Evolutionary conservation across 2,329 filamentous ascomycete genomes (phyloP), one percentile per base, ranked within the genome.

Genomic region (Colletotrichum trifolii): DNA sequence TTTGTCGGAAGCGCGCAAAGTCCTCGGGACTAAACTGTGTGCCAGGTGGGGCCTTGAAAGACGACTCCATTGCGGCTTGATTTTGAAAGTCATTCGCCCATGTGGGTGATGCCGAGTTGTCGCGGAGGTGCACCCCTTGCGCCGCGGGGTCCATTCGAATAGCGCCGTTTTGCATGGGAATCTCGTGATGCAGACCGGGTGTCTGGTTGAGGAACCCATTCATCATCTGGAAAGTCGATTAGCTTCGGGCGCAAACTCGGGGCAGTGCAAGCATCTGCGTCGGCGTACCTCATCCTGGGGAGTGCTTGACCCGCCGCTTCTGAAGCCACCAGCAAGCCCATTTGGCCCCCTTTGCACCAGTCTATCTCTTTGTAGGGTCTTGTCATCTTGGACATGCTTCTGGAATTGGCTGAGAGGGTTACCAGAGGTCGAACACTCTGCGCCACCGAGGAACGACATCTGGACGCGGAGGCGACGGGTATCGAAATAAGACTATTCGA

Each of bases 361-460:
- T 65, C 96, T 89, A 78, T 99, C 96, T 73, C 94, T 87, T 81
- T 98, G 96, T 63, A 98, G 83, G 63, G 92, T 96, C 81, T 94
- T 97, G 82, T 99, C 96, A 85, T 97, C 93, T 75, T 96, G 92
- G 62, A 96, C 93, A 79, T 97, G 94, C 80, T 99, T 99, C 69
- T 94, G 93, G 78, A 99, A 97, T 83, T 98, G 96, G 76, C 93
- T 95, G 73, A 99, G 89, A 63, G 96, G 96, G 79, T 99, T 99
- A 74, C 91, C 93, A 69, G 92, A 94, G 67, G 96, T 96, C 61
- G 95, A 98, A 85, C 96, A 99, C 82, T 98, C 96, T 72, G 95
- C 92, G 72, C 95, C 94, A 80, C 93, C 93, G 73, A 98, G 87
- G 79, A 99, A 98, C 60, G 95, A 97, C 95, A 99, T 98, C 70